Base-by-base conservation (phyloP, 139 green algal genomes). In the Haematococcus lacustris region DNA sequence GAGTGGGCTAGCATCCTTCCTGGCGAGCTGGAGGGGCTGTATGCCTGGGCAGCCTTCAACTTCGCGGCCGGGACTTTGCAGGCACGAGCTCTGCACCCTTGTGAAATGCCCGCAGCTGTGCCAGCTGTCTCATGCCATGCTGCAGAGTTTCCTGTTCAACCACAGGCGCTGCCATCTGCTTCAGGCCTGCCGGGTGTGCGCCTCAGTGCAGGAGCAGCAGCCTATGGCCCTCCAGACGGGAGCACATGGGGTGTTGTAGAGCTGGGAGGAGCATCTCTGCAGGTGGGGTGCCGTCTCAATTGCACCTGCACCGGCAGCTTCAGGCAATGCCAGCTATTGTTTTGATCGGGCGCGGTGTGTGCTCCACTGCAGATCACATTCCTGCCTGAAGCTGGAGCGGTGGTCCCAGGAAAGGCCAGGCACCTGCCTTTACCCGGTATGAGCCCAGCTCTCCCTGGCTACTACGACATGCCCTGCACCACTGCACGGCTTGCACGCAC, bases 31-130 rank as follows among this genome's bases (percentile, higher is more conserved):
- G 82, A 88, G 76, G 82, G 82, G 28, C 47, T 88, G 73, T 88
- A 79, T 34, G 76, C 71, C 0, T 88, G 82, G 82, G 66, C 68
- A 7, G 82, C 76, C 26, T 68, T 78, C 59, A 88, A 88, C 68
- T 88, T 83, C 53, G 82, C 78, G 26, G 68, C 78, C 2, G 82
- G 82, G 1, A 41, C 53, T 26, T 53, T 88, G 57, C 78, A 88
- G 82, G 78, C n/a, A n/a, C n/a, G n/a, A n/a, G n/a, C n/a, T n/a
- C n/a, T n/a, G n/a, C n/a, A n/a, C n/a, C n/a, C n/a, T n/a, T n/a
- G n/a, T n/a, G n/a, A n/a, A n/a, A n/a, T n/a, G n/a, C n/a, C n/a
- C n/a, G n/a, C n/a, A n/a, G n/a, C n/a, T n/a, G n/a, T n/a, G n/a
- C n/a, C n/a, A n/a, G n/a, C n/a, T n/a, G n/a, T n/a, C n/a, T n/a